These are phyloP conservation scores for Rosa lucieae DNA, from an alignment of 306 rosid genomes.

Conservation along the genomic window DNA sequence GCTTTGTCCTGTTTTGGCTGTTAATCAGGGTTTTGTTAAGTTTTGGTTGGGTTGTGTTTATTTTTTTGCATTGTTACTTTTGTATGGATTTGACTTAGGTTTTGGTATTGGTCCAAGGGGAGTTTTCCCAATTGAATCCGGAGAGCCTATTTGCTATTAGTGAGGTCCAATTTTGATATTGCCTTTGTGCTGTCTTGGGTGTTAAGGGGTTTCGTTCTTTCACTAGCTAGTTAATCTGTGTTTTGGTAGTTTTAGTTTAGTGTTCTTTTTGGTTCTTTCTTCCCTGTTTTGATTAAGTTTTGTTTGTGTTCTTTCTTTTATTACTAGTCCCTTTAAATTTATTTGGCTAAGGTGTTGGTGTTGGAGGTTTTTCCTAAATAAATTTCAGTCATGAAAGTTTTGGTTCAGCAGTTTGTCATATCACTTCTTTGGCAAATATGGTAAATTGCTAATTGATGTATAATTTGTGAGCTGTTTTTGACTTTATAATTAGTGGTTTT, in stretches of 20 bases:
- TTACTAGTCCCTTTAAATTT: neutral
- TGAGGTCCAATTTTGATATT: neutral
- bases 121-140: neutral
- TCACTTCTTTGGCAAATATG: neutral
- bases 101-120: neutral
- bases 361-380: neutral
- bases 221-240: neutral
- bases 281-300: neutral
- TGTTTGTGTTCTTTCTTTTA: neutral
- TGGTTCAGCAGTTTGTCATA: neutral
- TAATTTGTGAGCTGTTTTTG: neutral
- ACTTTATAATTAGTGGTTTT: constrained; percentile 26
- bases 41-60: too few relatives aligned
- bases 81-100: neutral
- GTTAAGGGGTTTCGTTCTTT: neutral
- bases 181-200: neutral
- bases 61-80: neutral
- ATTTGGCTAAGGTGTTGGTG: neutral
- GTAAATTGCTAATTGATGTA: neutral
- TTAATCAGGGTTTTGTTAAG: too few relatives aligned
- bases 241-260: neutral
- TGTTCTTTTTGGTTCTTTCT: neutral
- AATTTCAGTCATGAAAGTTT: neutral
- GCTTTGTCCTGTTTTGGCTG: neutral
- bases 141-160: neutral